Base-by-base conservation (phyloP, 75 land plant species). In the Sequoia sempervirens region DNA sequence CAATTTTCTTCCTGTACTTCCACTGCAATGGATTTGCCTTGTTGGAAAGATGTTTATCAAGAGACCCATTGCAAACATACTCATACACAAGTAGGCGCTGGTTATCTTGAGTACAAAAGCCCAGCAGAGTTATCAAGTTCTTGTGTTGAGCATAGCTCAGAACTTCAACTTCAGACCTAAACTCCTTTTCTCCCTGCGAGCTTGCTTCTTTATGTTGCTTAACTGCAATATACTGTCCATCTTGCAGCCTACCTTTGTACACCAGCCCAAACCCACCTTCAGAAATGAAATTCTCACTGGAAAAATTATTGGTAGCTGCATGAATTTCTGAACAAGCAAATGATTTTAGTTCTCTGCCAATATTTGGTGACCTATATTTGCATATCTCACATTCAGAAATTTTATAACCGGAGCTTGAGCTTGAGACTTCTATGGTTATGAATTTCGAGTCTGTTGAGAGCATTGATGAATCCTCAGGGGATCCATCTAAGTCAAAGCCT, bases 181-280 rank as follows among this genome's bases (percentile, higher is more conserved):
- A 89, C 52, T 89, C 92, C 30, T 45, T 68, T 26, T 91, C 86
- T 45, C 95, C 95, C 84, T 90, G 92, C 32, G 81, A 50, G 82
- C 93, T 91, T 36, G 89, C 91, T 73, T 76, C 61, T 70, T 91
- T 93, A 54, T 90, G 88, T 84, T 93, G 93, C 87, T 93, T 93
- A 5, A 93, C 95, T 74, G 95, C 95, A 32, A 93, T 88, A 84
- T 45, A 68, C 43, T 86, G 83, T 38, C 93, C 92, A 81, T 91
- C 82, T 79, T 83, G 15, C 6, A 91, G 85, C 61, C 74, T 79
- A 20, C 92, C 94, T 85, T 82, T 89, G 53, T 90, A 86, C 30
- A 92, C 95, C 52, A 83, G 85, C 11, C 92, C 93, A 83, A 89
- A 93, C 4, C 92, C 93, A 61, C 95, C 95, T 80, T 93, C 93